These are phyloP conservation scores for Carex littledalei DNA, from an alignment of 176 grass and related monocot species.

Conservation along the genomic window DNA sequence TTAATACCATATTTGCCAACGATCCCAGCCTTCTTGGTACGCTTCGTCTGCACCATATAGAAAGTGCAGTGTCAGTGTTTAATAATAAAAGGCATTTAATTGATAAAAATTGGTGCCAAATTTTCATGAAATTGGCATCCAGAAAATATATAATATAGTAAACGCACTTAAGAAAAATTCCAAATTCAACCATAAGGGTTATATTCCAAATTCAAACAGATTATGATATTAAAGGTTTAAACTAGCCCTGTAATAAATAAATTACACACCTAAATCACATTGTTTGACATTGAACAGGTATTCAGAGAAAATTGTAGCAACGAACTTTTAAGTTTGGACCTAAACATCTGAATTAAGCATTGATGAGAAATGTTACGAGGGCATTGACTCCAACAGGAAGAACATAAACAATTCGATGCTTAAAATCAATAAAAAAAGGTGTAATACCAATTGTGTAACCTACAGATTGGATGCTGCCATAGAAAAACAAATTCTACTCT, in stretches of 20 bases:
- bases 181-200: background rate
- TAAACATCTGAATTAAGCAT: background rate
- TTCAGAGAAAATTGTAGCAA: background rate
- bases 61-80: background rate
- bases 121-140: background rate
- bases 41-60: conserved; percentile 53
- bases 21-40: conserved; percentile 89
- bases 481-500: background rate
- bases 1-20: conserved; percentile 87
- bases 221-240: background rate
- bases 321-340: background rate
- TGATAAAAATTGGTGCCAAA: background rate
- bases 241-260: background rate
- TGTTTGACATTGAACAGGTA: background rate
- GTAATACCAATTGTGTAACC: background rate
- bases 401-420: background rate
- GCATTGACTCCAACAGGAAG: background rate
- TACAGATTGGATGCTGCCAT: background rate
- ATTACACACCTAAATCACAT: no score
- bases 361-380: background rate
- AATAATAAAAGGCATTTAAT: background rate
- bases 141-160: background rate
- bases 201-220: background rate
- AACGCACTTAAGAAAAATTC: background rate
- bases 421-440: background rate